Base-by-base conservation (phyloP, 352 stramenopile species). In the Phytophthora boehmeriae region DNA sequence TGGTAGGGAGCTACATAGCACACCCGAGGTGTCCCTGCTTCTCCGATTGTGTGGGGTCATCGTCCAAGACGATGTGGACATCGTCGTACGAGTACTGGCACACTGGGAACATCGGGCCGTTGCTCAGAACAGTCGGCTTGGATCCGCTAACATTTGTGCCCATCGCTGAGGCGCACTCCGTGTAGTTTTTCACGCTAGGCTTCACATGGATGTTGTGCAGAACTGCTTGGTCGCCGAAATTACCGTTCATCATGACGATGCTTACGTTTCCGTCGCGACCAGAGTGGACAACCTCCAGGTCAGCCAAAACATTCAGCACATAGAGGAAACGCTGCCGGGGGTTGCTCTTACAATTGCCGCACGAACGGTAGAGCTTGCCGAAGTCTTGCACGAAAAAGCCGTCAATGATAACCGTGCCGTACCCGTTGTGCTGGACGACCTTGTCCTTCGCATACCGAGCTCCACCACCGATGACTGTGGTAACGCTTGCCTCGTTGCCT, bases 381-480 rank as follows among this genome's bases (percentile, higher is more conserved):
- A 67, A 62, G 36, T 67, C 52, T n/a, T 57, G 51, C 34, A 17
- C 59, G 44, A 43, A 67, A 10, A 66, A 67, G 0, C 59, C 59
- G 36, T 67, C 52, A 4, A 67, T 28, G 0, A 41, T n/a, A 5
- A 62, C 59, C 0, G 44, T 61, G 16, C 59, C 59, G 20, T 41
- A 56, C 6, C 59, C 51, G n/a, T 66, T 66, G 43, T 66, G 59
- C 35, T 66, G 59, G 11, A 78, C 61, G 23, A 70, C 54, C 45
- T 86, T 86, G 73, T 85, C 76, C 16, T 82, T 68, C 6, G 73
- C 76, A 34, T 76, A 66, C 13, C 71, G 71, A 4, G 75, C 75
- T 23, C 76, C 76, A 11, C 76, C 66, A 30, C 70, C 76, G 4
- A 73, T 49, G 14, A 85, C 63, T 2, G 39, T 55, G 6, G 70